Percentiles rank a stretch among this genome's conserved stretches.
Evolutionary conservation across 805 yeast genomes (phyloP).

Genomic region (Brettanomyces anomalus): DNA sequence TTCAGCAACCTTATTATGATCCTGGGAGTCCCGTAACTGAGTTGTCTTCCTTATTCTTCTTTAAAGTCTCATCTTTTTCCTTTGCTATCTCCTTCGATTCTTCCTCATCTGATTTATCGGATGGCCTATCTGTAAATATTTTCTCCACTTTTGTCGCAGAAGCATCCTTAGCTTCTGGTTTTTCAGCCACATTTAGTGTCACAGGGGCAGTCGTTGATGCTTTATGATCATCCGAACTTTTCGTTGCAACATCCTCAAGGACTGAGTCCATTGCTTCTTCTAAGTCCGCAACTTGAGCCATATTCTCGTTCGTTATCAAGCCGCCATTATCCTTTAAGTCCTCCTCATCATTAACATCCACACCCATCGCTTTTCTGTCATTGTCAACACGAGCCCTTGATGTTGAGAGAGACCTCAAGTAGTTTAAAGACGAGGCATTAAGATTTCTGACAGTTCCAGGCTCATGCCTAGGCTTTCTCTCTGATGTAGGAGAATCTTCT

Average conservation of each 20-base stretch:
- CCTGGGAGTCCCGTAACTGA: background rate
- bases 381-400: constrained; percentile 46
- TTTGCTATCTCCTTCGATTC: too few species aligned
- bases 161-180: too few species aligned
- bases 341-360: constrained; percentile 19
- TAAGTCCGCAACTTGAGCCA: constrained; percentile 36
- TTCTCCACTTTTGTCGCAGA: too few species aligned
- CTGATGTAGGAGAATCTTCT: constrained; percentile 26
- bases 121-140: too few species aligned
- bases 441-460: constrained; percentile 22
- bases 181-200: too few species aligned
- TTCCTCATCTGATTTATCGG: too few species aligned
- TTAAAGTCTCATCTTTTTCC: too few species aligned
- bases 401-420: constrained; percentile 57
- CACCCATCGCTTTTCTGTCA: constrained; percentile 25
- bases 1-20: background rate
- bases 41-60: too few species aligned
- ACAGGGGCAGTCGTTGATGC: too few species aligned
- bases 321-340: constrained; percentile 52
- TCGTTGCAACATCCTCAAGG: constrained; percentile 24
- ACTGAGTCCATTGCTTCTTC: constrained; percentile 42
- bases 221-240: background rate
- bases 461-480: constrained; percentile 31
- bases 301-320: constrained; percentile 39
- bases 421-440: constrained; percentile 36